Conservation (phyloP, 1,284 basidiomycete genomes). For the Tranzscheliella williamsii region DNA sequence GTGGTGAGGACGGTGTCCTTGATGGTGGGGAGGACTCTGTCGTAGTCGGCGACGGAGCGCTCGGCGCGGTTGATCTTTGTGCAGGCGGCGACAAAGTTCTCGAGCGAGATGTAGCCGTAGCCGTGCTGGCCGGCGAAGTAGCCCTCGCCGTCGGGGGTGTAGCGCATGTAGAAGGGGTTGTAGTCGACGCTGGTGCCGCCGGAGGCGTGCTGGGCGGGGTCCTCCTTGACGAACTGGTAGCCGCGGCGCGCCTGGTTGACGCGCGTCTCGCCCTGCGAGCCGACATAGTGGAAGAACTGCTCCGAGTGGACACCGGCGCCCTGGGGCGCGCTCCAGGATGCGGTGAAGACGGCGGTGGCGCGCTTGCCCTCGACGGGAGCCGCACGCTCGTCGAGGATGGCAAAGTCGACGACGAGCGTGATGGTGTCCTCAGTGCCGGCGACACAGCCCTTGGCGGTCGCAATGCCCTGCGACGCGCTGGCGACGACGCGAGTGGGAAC, state of each 20-base stretch:
- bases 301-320: constrained; percentile 72
- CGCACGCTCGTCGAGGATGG: constrained; percentile 68
- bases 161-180: constrained; percentile 95
- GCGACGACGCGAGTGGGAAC: constrained; percentile 80
- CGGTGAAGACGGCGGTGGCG: constrained; percentile 85
- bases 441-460: constrained; percentile 82
- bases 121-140: constrained; percentile 90
- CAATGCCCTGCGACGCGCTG: constrained; percentile 83
- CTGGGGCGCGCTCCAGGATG: constrained; percentile 65
- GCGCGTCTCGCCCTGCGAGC: constrained; percentile 75
- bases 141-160: constrained; percentile 84
- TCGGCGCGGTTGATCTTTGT: constrained; percentile 71
- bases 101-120: constrained; percentile 85
- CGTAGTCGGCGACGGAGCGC: constrained; percentile 71
- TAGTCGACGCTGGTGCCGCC: constrained; percentile 62
- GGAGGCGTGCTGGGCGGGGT: constrained; percentile 74
- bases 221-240: constrained; percentile 82
- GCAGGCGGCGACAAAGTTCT: constrained; percentile 77
- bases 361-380: constrained; percentile 64
- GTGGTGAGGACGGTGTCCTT: constrained; percentile 84
- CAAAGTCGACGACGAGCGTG: constrained; percentile 89
- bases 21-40: constrained; percentile 82
- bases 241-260: constrained; percentile 92
- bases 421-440: constrained; percentile 89
- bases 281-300: constrained; percentile 74